These are phyloP conservation scores for Botryobasidium botryosum DNA, from an alignment of 768 basidiomycete genomes.

Conservation along the genomic window DNA sequence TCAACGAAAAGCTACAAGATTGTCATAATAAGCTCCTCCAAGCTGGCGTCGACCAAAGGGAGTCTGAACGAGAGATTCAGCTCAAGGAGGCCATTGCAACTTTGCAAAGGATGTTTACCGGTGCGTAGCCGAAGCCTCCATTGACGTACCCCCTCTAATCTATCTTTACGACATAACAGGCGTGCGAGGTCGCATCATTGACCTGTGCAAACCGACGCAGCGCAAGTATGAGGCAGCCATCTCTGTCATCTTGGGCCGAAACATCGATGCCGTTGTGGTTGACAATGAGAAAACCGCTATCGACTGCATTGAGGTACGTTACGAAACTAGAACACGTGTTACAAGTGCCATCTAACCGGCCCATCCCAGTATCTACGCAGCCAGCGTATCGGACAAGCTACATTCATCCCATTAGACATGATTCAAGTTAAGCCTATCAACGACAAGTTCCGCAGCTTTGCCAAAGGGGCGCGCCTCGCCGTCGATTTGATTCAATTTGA, in stretches of 20 bases:
- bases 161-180: conserved; percentile 27
- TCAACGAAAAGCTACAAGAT: conserved; percentile 77
- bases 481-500: conserved; percentile 76
- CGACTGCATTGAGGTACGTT: conserved; percentile 79
- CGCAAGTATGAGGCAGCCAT: conserved; percentile 88
- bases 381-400: conserved; percentile 88
- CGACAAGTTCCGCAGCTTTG: conserved; percentile 86
- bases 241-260: conserved; percentile 79
- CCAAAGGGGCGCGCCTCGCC: conserved; percentile 70
- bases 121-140: conserved; percentile 21
- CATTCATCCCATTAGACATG: conserved; percentile 96
- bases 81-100: conserved; percentile 74
- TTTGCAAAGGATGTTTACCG: conserved; percentile 81
- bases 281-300: conserved; percentile 96
- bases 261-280: conserved; percentile 90
- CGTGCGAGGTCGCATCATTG: conserved; percentile 82
- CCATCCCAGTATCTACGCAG: conserved; percentile 73
- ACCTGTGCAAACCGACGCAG: conserved; percentile 86
- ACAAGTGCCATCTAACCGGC: not conserved
- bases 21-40: conserved; percentile 73
- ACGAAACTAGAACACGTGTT: not conserved
- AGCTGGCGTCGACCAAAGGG: conserved; percentile 75
- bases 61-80: conserved; percentile 66
- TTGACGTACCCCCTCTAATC: not conserved
- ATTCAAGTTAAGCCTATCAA: conserved; percentile 88